Percentiles rank a stretch among this genome's conserved stretches.
These are phyloP conservation scores for Candida caryicola DNA, from an alignment of 805 yeast genomes.

Conservation along the genomic window DNA sequence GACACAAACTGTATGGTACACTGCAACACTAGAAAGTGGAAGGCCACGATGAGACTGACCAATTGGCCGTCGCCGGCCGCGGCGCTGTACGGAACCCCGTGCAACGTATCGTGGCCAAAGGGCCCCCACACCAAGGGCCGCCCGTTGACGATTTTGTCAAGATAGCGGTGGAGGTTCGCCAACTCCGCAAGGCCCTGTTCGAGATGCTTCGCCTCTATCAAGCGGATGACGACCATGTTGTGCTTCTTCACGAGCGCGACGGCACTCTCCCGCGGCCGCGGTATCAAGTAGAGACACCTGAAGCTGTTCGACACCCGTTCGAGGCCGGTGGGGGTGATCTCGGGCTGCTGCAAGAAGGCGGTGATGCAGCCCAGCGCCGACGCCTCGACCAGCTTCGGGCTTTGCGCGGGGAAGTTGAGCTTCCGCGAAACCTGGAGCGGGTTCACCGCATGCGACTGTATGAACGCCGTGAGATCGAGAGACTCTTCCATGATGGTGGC, in stretches of 20 bases:
- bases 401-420: slow-evolving; percentile 9
- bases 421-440: slow-evolving; percentile 10
- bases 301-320: slow-evolving; percentile 14
- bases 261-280: slow-evolving; percentile 5
- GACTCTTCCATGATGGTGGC: slow-evolving; percentile 2
- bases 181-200: slow-evolving; percentile 12
- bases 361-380: slow-evolving; percentile 8
- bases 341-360: slow-evolving; percentile 1
- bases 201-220: slow-evolving; percentile 17
- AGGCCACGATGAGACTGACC: slow-evolving; percentile 20
- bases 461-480: slow-evolving; percentile 7
- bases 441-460: slow-evolving; percentile 3
- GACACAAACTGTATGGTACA: slow-evolving; percentile 22
- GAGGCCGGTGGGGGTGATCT: background rate
- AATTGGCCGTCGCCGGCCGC: slow-evolving; percentile 1
- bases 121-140: background rate
- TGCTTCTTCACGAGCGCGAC: slow-evolving; percentile 21
- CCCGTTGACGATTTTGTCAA: slow-evolving; percentile 10
- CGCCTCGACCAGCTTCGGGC: slow-evolving; percentile 9
- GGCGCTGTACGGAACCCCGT: slow-evolving; percentile 10
- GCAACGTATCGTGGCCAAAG: slow-evolving; percentile 1
- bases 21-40: slow-evolving; percentile 29
- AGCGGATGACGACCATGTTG: slow-evolving; percentile 24
- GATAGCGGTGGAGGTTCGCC: slow-evolving; percentile 5
- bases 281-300: slow-evolving; percentile 16